Evolutionary conservation across 345 rosid species (phyloP), one percentile per base, ranked within the genome.

Genomic region (Salix viminalis): DNA sequence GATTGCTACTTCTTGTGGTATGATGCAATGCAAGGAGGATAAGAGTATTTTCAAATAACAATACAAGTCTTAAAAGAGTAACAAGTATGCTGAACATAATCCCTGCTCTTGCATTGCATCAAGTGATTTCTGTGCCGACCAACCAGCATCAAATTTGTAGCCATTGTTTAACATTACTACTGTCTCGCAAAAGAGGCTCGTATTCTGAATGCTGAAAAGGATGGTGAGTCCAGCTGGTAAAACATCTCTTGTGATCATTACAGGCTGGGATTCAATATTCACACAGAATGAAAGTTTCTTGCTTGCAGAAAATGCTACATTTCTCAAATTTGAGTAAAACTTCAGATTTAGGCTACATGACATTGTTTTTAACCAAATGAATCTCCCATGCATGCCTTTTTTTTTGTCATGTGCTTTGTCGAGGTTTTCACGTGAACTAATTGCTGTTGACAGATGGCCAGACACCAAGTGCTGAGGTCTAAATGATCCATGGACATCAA

Each of bases 381-480:
- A 19, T 54, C 24, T 2, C 23, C 60, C 60, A 18, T 52, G 60
- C 19, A 52, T 23, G 21, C 2, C 9, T 32, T 21, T 65, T 32
- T 24, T 62, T 11, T 26, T 11, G 37, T 30, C 36, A 4, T 8
- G 61, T 52, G 76, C 58, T 26, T 30, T 39, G 14, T 46, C 34
- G 16, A 14, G 19, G 16, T 52, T 48, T 56, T 79, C 44, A 74
- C 60, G 41, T 34, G 58, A 72, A 72, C 74, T 19, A 16, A 48
- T 66, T 73, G 75, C 67, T 78, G 23, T 68, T 85, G 75, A 80
- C 86, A 89, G 92, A 79, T 75, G 79, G 73, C 68, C 32, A 66
- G 78, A 73, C 78, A 48, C 37, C 78, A 37, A 24, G 41, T 24
- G 70, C 76, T 15, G 84, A 74, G 72, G 85, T 82, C 75, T 76